A percentile compares a stretch with the other conserved stretches of the same genome.
phyloP scores from a whole-genome alignment of 78 protist species.

The Dictyostelium purpureum region DNA sequence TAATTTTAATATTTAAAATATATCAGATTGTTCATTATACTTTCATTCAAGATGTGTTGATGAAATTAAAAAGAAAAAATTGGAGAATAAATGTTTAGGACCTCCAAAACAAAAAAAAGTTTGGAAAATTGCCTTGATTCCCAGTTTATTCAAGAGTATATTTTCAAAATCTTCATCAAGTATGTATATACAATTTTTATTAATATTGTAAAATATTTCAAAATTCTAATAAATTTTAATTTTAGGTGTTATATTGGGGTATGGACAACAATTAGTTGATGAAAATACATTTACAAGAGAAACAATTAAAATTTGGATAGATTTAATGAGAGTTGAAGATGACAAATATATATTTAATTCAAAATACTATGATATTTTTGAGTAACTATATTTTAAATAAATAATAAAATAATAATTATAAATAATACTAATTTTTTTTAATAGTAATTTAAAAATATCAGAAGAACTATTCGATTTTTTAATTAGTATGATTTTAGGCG shows the following conservation, averaged over 20 bases:
- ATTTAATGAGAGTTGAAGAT: slow-evolving; percentile 20
- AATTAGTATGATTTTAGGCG: not conserved
- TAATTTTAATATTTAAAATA: too few relatives aligned
- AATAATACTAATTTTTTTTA: not conserved
- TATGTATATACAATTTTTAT: not conserved
- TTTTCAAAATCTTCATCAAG: not conserved
- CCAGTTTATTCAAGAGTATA: not conserved
- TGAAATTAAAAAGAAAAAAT: not conserved
- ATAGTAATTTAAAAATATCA: slow-evolving; percentile 1
- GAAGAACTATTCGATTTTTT: not conserved
- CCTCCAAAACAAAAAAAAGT: not conserved
- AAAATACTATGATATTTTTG: slow-evolving; percentile 53
- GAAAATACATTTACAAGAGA: not conserved
- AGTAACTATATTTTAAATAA: not conserved
- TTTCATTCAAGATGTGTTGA: not conserved
- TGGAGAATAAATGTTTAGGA: not conserved
- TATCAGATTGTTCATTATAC: not conserved
- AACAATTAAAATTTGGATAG: slow-evolving; percentile 20
- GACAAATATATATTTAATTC: not conserved
- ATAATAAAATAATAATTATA: not conserved
- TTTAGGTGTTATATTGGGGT: not conserved
- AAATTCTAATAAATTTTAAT: not conserved
- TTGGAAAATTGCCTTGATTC: not conserved
- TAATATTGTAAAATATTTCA: not conserved
- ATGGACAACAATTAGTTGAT: not conserved